Evolutionary conservation across 2,329 filamentous ascomycete genomes (phyloP), one percentile per base, ranked within the genome.

Genomic region (Hypoxylon sp.): DNA sequence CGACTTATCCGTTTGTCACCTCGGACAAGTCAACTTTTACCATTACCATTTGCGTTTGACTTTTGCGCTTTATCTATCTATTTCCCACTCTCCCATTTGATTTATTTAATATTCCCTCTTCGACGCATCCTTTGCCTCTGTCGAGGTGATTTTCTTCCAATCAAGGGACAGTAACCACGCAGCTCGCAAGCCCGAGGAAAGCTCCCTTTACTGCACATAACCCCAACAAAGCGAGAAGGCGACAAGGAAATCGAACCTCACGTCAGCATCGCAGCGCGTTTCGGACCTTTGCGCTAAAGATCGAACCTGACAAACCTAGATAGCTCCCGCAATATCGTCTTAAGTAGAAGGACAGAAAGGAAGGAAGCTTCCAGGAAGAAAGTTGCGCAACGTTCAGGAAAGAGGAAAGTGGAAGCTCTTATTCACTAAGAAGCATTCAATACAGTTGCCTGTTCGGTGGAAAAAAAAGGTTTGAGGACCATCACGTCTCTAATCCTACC

Each of bases 401-500:
- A 60, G 49, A 57, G 61, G 63, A 56, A 63, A 56, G 51, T 53
- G 59, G 54, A n/a, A n/a, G n/a, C n/a, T n/a, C n/a, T n/a, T n/a
- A n/a, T n/a, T n/a, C n/a, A n/a, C n/a, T n/a, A n/a, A n/a, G n/a
- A n/a, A n/a, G n/a, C n/a, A n/a, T n/a, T n/a, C 35, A 30, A 41
- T 26, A 41, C 27, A 27, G 26, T 50, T 42, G 59, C 58, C 60
- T 48, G 55, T 63, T 68, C 64, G 63, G 62, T 60, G 57, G 64
- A 67, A 63, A 52, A 5, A 68, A 50, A 70, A 72, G 69, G 69
- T 72, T 72, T 72, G 69, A 68, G 67, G 63, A 65, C 59, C 63
- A 63, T 64, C 61, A 65, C 63, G 52, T 68, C 62, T 67, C 66
- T 60, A 59, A 59, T 67, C 65, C 65, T 65, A 52, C 61, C 59